Evolutionary conservation across 2,329 filamentous ascomycete genomes (phyloP).

Genomic region (Zelopaecilomyces penicillatus): DNA sequence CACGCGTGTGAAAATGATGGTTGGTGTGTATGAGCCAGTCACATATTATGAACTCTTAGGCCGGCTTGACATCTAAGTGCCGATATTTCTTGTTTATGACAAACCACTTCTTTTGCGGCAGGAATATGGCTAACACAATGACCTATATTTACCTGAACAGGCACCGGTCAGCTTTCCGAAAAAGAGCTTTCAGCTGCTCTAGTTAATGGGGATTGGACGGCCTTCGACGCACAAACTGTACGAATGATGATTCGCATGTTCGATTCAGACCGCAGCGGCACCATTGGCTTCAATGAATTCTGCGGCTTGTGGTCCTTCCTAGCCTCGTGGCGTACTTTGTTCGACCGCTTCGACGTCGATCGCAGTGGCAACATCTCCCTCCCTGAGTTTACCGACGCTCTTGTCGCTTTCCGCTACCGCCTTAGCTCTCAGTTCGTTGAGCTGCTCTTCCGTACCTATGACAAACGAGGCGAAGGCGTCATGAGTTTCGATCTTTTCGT

Average conservation of each 20-base stretch:
- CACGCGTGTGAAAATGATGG: background rate
- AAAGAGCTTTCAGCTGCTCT: slow-evolving; percentile 80
- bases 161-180: slow-evolving; percentile 76
- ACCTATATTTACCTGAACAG: slow-evolving; percentile 26
- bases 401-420: slow-evolving; percentile 89
- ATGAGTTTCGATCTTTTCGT: slow-evolving; percentile 96
- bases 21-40: background rate
- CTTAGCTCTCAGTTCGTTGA: slow-evolving; percentile 77
- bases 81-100: background rate
- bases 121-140: background rate
- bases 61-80: background rate
- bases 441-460: slow-evolving; percentile 81
- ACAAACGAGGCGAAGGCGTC: slow-evolving; percentile 60
- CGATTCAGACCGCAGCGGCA: slow-evolving; percentile 79
- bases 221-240: slow-evolving; percentile 89
- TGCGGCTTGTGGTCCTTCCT: slow-evolving; percentile 95
- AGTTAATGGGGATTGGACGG: slow-evolving; percentile 92
- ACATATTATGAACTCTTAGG: background rate
- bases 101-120: background rate
- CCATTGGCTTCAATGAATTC: slow-evolving; percentile 92
- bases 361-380: slow-evolving; percentile 78
- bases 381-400: slow-evolving; percentile 79
- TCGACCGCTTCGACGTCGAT: slow-evolving; percentile 91
- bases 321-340: slow-evolving; percentile 85
- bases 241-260: slow-evolving; percentile 99